Percentiles rank a stretch among this genome's conserved stretches.
These are phyloP conservation scores for Gracilariopsis chorda DNA, from an alignment of 23 red algal genomes.

Conservation along the genomic window DNA sequence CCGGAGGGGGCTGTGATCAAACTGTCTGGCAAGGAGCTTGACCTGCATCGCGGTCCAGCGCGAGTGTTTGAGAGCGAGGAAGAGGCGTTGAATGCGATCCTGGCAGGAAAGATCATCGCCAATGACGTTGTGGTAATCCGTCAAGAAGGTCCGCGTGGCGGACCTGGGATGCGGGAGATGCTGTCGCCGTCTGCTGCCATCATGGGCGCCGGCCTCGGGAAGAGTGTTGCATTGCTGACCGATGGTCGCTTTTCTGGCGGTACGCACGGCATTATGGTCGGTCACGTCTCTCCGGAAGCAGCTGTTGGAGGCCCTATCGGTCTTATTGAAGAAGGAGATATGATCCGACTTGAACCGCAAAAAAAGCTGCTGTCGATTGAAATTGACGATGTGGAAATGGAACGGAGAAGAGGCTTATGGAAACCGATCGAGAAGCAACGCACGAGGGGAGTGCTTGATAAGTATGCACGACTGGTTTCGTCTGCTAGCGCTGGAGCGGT, in stretches of 20 bases:
- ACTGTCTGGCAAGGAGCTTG: slow-evolving; percentile 85
- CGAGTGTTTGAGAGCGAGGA: slow-evolving; percentile 96
- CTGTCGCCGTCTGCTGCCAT: slow-evolving; percentile 95
- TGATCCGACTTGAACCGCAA: slow-evolving; percentile 73
- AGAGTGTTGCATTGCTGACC: slow-evolving; percentile 93
- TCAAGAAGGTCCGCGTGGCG: slow-evolving; percentile 93
- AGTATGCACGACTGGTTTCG: slow-evolving; percentile 81
- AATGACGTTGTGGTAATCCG: slow-evolving; percentile 98
- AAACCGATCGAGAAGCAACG: slow-evolving; percentile 42
- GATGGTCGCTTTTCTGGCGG: slow-evolving; percentile 98
- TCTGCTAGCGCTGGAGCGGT: slow-evolving; percentile 92
- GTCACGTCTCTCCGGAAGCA: slow-evolving; percentile 94
- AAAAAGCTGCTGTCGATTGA: slow-evolving; percentile 71
- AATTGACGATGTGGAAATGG: slow-evolving; percentile 76
- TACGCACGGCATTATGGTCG: slow-evolving; percentile 99
- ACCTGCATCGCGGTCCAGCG: slow-evolving; percentile 88
- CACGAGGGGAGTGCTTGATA: slow-evolving; percentile 71
- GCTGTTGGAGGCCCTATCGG: slow-evolving; percentile 94
- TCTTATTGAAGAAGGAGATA: slow-evolving; percentile 91
- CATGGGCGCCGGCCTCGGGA: slow-evolving; percentile 94
- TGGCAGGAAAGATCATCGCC: slow-evolving; percentile 81
- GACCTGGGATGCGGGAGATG: slow-evolving; percentile 98
- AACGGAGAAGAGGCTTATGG: slow-evolving; percentile 68
- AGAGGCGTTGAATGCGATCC: slow-evolving; percentile 91
- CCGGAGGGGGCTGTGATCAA: slow-evolving; percentile 99